Evolutionary conservation across 495 filamentous ascomycete species (phyloP), one percentile per base, ranked within the genome.

Genomic region (Hypoxylon subgilvum): DNA sequence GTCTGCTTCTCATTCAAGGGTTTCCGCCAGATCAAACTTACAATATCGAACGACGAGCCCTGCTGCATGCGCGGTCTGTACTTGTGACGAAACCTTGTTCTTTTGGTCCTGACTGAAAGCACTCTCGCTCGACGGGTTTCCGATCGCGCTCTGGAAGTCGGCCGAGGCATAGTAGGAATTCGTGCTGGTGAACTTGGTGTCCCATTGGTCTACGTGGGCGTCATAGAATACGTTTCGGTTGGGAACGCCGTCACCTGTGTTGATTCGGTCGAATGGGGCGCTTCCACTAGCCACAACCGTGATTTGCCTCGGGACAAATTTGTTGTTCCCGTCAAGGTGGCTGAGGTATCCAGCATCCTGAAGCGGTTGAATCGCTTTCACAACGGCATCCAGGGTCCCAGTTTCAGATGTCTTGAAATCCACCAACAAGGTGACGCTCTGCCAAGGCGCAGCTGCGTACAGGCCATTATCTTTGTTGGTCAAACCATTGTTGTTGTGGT

Each of bases 201-300:
- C 68, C 51, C 63, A 79, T 30, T 21, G 57, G 18, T 71, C 70
- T 0, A 80, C 69, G 0, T 82, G 78, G 0, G 86, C 84, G 55
- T 85, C 83, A 70, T 81, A 84, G 70, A 89, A 87, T 12, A 86
- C 70, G 67, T 86, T 81, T 1, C 83, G 74, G 47, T 81, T 72
- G 1, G 70, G 72, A 6, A 72, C 49, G 12, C 68, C 68, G 45
- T 68, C 43, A 36, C 79, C 79, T 0, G 61, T 51, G 1, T 66
- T 63, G 13, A 84, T 64, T 1, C 73, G 49, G 41, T 87, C 76
- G 36, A 89, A 84, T 0, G 89, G 86, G 0, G 87, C 83, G 40
- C 83, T 83, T 8, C 89, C 89, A 6, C 88, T 90, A 1, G 82
- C 88, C 10, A 91, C 85, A 10, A 91, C 77, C 3, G 88, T 92